Conservation (phyloP, 305 asterid species). For the Fraxinus ornus region DNA sequence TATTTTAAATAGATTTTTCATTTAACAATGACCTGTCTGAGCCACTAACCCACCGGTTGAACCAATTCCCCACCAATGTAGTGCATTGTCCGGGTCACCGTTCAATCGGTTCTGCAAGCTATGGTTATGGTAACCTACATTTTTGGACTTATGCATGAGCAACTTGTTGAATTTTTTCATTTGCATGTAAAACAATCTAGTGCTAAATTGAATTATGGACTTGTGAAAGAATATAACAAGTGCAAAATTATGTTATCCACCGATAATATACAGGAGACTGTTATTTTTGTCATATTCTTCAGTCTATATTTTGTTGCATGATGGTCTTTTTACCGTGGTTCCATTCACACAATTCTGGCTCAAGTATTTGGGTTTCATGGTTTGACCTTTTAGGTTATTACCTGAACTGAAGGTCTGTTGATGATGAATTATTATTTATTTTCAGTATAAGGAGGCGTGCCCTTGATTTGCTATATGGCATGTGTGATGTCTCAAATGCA, state of each 20-base stretch:
- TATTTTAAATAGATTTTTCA: background rate
- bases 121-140: background rate
- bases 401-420: constrained; percentile 7
- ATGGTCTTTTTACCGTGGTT: background rate
- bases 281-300: background rate
- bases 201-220: background rate
- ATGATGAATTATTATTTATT: constrained; percentile 14
- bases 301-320: background rate
- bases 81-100: background rate
- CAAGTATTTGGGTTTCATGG: background rate
- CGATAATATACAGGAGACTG: background rate
- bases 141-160: background rate
- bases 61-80: background rate
- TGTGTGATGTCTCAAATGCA: constrained; percentile 99
- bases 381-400: background rate
- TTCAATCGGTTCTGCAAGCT: background rate
- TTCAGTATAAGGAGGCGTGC: constrained; percentile 96
- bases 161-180: background rate
- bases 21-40: background rate
- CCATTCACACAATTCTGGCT: background rate
- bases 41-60: background rate
- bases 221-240: background rate
- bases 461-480: constrained; percentile 96
- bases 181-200: background rate
- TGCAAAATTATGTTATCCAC: background rate